Base-by-base conservation (phyloP, 805 yeast genomes). In the Yarrowia yakushimensis region DNA sequence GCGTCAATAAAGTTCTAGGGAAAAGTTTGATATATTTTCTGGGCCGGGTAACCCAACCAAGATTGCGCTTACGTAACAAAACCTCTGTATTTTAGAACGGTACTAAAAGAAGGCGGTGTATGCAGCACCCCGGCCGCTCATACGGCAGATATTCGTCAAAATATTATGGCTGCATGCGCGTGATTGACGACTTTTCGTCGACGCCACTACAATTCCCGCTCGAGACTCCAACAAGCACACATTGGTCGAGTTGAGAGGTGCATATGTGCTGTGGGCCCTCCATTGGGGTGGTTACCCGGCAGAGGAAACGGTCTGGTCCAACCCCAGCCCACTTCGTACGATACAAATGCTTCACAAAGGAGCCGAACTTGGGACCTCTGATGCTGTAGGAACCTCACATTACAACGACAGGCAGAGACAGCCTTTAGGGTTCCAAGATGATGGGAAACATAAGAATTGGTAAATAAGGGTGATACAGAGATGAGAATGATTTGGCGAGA, bases 51-150 rank as follows among this genome's bases (percentile, higher is more conserved):
- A 52, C 59, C 43, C 36, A 8, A 13, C 9, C 33, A 52, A 52
- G 59, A 52, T 52, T 52, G 43, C 43, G 59, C 43, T 52, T 52
- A 52, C 43, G 42, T 52, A 34, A 52, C 43, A 23, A 22, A 22
- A 20, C 8, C 17, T 36, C 36, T 45, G 52, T 13, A 13, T 30
- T 28, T 45, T 45, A 45, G 52, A 18, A 9, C 36, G 18, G 13
- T 7, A 45, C 52, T 45, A 45, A 28, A 28, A 18, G 36, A 28
- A 45, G 30, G 52, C 17, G 17, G 36, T 28, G 17, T 25, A 11
- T 2, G 36, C 5, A 9, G 8, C 7, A n/a, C 3, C 7, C 10
- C 13, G 36, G 10, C 52, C 52, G 30, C 28, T 45, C 17, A 28
- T 4, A 18, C 22, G 22, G 13, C 22, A 7, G 18, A 23, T 3